These are phyloP conservation scores for Carex cristatella DNA, from an alignment of 176 grass and related monocot species.

Conservation along the genomic window DNA sequence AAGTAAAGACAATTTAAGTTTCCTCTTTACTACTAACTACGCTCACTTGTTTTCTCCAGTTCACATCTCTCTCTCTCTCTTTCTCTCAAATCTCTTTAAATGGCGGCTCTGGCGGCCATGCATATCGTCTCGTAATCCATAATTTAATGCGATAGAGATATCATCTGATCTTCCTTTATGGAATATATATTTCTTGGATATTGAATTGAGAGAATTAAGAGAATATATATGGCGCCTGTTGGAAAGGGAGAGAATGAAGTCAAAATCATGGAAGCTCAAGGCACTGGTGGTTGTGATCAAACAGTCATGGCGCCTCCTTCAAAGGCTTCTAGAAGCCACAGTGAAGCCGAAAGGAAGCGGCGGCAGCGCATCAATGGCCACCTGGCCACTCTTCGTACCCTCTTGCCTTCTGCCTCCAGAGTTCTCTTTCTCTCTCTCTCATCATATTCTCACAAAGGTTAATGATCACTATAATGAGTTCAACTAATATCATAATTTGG, in stretches of 20 bases:
- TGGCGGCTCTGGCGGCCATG: slow-evolving; percentile 24
- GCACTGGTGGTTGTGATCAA: neutral
- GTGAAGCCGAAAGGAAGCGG: slow-evolving; percentile 84
- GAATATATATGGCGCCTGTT: slow-evolving; percentile 22
- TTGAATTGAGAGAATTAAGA: neutral
- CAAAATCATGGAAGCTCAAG: slow-evolving; percentile 27
- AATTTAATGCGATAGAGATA: slow-evolving; percentile 11
- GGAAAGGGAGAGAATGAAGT: slow-evolving; percentile 24
- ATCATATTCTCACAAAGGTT: neutral
- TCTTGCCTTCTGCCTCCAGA: slow-evolving; percentile 71
- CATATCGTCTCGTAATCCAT: slow-evolving; percentile 21
- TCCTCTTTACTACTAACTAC: neutral
- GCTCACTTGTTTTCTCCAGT: neutral
- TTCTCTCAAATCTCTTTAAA: slow-evolving; percentile 7
- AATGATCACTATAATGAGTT: neutral
- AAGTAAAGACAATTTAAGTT: neutral
- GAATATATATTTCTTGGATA: neutral
- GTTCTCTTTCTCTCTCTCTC: slow-evolving; percentile 16
- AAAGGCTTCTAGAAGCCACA: slow-evolving; percentile 60
- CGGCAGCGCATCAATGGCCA: slow-evolving; percentile 89
- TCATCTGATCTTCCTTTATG: slow-evolving; percentile 28
- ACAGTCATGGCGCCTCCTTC: neutral
- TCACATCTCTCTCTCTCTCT: neutral
- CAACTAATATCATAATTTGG: neutral
- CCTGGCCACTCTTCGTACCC: slow-evolving; percentile 72